Base-by-base conservation (phyloP, 352 stramenopile species). In the Pythium brassicae region DNA sequence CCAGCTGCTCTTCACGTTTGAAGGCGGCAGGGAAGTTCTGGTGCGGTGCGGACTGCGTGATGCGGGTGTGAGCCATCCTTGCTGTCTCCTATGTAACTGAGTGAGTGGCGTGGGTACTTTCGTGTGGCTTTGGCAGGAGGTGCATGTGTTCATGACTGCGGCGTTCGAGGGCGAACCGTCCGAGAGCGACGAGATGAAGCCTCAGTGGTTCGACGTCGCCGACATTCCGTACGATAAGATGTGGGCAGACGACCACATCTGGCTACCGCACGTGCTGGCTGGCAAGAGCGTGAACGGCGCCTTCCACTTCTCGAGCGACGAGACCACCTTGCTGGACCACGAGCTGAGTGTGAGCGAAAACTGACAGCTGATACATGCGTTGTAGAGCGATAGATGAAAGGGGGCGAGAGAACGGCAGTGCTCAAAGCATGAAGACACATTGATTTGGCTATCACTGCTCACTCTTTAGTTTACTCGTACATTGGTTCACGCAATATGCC, bases 131-230 rank as follows among this genome's bases (percentile, higher is more conserved):
- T 9, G 32, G 40, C 50, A 87, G 78, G 69, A 93, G 50, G 86
- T 96, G 40, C 86, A 96, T 43, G 81, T 97, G 20, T 97, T 87
- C 63, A 19, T 87, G 54, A 80, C 82, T 22, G 54, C 62, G 7
- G 48, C 74, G 32, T 94, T 91, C 53, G 37, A 49, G 12, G 89
- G 87, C 19, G 69, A 89, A 46, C 78, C 84, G 1, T 78, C 63
- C 5, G 89, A 97, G 68, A 91, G 78, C 50, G 84, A 97, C 7
- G 89, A 97, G 67, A 97, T 97, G 89, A 68, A 54, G 54, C 87
- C 89, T 27, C 52, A 83, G 47, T 97, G 89, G 89, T 96, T 76
- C 65, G 54, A 69, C 44, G 45, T 67, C 8, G 61, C 64, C 34
- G 59, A 61, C 12, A 81, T 97, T 45, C 89, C 89, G n/a, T 92